These are phyloP conservation scores for Syncephalastrum racemosum DNA, from an alignment of 371 early-diverging fungal genomes.

Conservation along the genomic window DNA sequence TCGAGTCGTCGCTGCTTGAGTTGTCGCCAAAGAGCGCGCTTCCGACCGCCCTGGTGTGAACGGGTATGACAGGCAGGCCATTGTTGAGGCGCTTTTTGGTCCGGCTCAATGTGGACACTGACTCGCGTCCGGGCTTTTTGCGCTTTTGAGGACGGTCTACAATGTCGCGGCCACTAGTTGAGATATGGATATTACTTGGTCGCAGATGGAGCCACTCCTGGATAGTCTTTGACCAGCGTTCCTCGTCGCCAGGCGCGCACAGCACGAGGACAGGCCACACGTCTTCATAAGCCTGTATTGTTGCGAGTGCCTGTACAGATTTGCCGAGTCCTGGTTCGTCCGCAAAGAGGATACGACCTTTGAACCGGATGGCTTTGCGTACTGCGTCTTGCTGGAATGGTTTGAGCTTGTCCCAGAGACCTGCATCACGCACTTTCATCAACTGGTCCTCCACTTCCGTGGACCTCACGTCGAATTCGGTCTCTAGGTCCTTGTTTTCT, in stretches of 20 bases:
- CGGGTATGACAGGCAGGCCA: too few relatives aligned
- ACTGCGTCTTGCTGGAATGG: slow-evolving; percentile 58
- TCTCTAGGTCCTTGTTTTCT: slow-evolving; percentile 4
- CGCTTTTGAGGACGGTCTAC: too few relatives aligned
- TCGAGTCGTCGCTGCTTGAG: neutral
- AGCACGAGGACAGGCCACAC: slow-evolving; percentile 68
- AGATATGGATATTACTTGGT: slow-evolving; percentile 31
- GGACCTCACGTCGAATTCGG: too few relatives aligned
- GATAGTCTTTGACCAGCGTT: slow-evolving; percentile 25
- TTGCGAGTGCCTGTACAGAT: slow-evolving; percentile 84
- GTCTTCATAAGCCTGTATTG: slow-evolving; percentile 47
- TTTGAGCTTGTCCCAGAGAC: slow-evolving; percentile 28
- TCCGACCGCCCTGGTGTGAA: too few relatives aligned
- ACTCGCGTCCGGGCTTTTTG: too few relatives aligned
- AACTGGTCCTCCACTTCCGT: slow-evolving; percentile 18
- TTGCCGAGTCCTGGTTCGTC: slow-evolving; percentile 97
- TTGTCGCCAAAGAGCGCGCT: too few relatives aligned
- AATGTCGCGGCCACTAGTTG: neutral
- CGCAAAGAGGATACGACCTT: slow-evolving; percentile 74
- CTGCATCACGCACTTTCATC: slow-evolving; percentile 10
- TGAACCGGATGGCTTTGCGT: slow-evolving; percentile 31
- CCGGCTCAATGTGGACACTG: too few relatives aligned
- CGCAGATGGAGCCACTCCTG: slow-evolving; percentile 41
- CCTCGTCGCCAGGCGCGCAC: slow-evolving; percentile 57
- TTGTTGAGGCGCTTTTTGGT: too few relatives aligned